Evolutionary conservation across 2,329 filamentous ascomycete genomes (phyloP), one percentile per base, ranked within the genome.

Genomic region (Botryotinia calthae): DNA sequence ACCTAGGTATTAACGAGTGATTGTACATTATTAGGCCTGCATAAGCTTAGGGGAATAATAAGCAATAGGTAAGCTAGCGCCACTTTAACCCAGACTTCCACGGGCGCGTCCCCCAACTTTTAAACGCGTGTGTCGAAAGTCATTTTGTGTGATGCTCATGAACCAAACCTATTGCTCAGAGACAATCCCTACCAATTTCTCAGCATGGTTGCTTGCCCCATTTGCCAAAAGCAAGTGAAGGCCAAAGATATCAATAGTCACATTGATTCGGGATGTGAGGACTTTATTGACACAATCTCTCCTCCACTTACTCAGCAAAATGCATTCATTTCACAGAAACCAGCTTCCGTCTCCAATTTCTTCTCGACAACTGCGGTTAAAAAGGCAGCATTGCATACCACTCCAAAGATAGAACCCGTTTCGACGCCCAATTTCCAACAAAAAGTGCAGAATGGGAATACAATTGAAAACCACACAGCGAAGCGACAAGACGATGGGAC

Each of bases 231-330:
- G 78, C 85, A 86, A 72, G 93, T 96, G 78, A 91, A 88, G 76
- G 84, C 91, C 76, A 84, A 85, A 79, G 88, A 91, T 77, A 98
- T 98, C 85, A 98, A 98, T 83, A 87, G 87, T 77, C 95, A 98
- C 82, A 89, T 98, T 80, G 96, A 98, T 83, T 95, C 93, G 44
- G 88, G 88, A 76, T 98, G 95, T 84, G 82, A 87, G 74, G 86
- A 85, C 51, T 91, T 91, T 80, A 81, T 96, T 75, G 84, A 91
- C 80, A 78, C 81, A 73, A 79, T 79, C 72, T 88, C 83, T 31
- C 81, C 79, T 70, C 76, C 82, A 48, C 76, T 79, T 9, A 82
- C 81, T 6, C 82, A 83, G 73, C 78, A 79, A 64, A 80, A 82
- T 65, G 74, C 72, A 46, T 51, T 31, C n/a, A 61, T 63, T 51